Evolutionary conservation across 1,284 basidiomycete species (phyloP), one percentile per base, ranked within the genome.

Genomic region (Pterulicium gracile): DNA sequence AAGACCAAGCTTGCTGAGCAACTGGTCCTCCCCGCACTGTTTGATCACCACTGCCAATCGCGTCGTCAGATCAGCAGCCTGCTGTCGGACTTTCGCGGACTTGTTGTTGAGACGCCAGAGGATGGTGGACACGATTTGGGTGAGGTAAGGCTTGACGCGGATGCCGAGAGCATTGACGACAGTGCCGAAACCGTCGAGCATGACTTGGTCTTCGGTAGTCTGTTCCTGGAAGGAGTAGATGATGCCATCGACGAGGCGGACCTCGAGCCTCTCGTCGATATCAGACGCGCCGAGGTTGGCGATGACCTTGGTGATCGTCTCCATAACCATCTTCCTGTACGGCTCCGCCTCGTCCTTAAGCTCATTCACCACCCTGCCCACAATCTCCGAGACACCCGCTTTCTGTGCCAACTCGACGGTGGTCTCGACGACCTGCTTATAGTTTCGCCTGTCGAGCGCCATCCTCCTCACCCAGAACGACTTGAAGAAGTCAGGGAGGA

Each of bases 221-320:
- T 98, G 96, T 68, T 98, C 95, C 65, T 98, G 95, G 87, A 98
- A 98, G 3, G 96, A 87, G 61, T 95, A 98, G 66, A 98, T 98
- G 64, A 98, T 95, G 42, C 96, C 95, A 59, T 99, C 96, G 24
- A 98, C 88, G 12, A 99, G 78, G 48, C 89, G 79, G 12, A 95
- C 81, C 66, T 99, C 95, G 42, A 98, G 72, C 44, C 93, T 77
- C 64, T 98, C 93, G 59, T 98, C 95, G 49, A 98, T 89, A 58
- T 98, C 96, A 1, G 94, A 90, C 1, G 95, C 91, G 48, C 96
- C 94, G 3, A 96, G 78, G 10, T 85, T 87, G 4, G 85, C 81
- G 23, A 99, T 77, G 32, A 98, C 96, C 62, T 97, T 96, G 18
- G 93, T 96, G 56, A 98, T 97, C 0, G 96, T 98, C 69, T 98